Conservation (phyloP, 176 grass and related monocot genomes). For the Rhynchospora tenuis region DNA sequence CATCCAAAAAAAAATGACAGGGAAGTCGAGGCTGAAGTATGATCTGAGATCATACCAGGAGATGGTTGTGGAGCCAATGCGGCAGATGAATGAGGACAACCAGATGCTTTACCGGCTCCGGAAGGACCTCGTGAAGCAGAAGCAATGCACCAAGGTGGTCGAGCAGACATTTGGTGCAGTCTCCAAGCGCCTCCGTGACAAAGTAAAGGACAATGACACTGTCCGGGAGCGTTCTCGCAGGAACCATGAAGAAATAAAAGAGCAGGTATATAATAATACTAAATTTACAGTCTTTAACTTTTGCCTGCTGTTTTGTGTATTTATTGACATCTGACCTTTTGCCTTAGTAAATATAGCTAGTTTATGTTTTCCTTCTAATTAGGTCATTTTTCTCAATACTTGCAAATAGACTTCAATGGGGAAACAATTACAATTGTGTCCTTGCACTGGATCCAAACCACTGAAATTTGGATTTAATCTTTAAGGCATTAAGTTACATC, state of each 20-base stretch:
- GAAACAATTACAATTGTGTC: neutral
- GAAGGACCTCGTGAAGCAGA: conserved; percentile 50
- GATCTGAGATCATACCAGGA: conserved; percentile 83
- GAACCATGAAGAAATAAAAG: conserved; percentile 60
- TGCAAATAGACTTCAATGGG: neutral
- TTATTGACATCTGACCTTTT: neutral
- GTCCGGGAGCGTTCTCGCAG: conserved; percentile 46
- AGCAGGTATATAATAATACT: conserved; percentile 45
- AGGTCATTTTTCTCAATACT: neutral
- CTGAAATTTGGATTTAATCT: neutral
- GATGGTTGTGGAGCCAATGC: conserved; percentile 78
- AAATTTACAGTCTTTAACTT: neutral
- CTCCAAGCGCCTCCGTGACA: conserved; percentile 48
- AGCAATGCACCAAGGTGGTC: conserved; percentile 52
- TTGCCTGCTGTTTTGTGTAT: neutral
- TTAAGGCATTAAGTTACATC: neutral
- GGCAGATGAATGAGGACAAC: conserved; percentile 86
- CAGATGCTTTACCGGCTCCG: conserved; percentile 59
- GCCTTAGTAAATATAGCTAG: neutral
- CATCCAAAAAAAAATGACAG: conserved; percentile 32
- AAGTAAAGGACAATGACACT: conserved; percentile 36
- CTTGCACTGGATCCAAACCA: neutral
- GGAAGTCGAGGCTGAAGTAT: conserved; percentile 60
- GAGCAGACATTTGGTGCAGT: conserved; percentile 43
- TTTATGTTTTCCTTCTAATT: neutral